phyloP scores from a whole-genome alignment of 2,329 filamentous ascomycete species.

The Peltaster fructicola region DNA sequence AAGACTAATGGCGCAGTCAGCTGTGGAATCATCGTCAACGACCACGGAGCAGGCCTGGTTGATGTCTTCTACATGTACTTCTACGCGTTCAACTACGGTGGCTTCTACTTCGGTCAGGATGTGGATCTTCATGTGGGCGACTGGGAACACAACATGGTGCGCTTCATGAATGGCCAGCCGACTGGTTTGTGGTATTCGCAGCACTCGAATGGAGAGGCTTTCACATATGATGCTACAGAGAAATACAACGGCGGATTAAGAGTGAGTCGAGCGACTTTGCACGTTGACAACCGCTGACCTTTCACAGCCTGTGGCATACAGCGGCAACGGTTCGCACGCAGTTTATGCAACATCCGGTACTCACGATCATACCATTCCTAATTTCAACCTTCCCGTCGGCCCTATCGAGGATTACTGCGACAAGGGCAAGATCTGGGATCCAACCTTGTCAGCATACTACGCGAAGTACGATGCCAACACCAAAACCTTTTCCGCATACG shows the following conservation, averaged over 20 bases:
- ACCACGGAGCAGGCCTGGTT: slow-evolving; percentile 35
- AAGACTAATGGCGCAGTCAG: slow-evolving; percentile 33
- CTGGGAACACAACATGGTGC: slow-evolving; percentile 50
- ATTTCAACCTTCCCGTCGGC: slow-evolving; percentile 36
- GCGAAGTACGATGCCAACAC: slow-evolving; percentile 33
- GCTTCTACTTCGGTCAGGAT: slow-evolving; percentile 16
- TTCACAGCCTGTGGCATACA: slow-evolving; percentile 35
- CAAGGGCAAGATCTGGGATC: slow-evolving; percentile 42
- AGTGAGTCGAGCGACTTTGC: slow-evolving; percentile 6
- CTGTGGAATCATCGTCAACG: slow-evolving; percentile 37
- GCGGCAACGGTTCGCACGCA: slow-evolving; percentile 44
- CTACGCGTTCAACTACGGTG: slow-evolving; percentile 39
- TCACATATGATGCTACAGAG: slow-evolving; percentile 37
- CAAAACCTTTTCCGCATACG: slow-evolving; percentile 29
- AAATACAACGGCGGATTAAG: slow-evolving; percentile 30
- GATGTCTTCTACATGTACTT: slow-evolving; percentile 50
- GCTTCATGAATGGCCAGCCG: slow-evolving; percentile 40
- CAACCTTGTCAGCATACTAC: slow-evolving; percentile 35
- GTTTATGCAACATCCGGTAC: slow-evolving; percentile 42
- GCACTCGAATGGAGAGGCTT: slow-evolving; percentile 45
- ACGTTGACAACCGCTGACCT: neutral
- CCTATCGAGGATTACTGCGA: slow-evolving; percentile 39
- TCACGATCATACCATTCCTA: slow-evolving; percentile 47
- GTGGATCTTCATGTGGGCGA: slow-evolving; percentile 40
- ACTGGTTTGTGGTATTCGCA: slow-evolving; percentile 44